phyloP scores from a whole-genome alignment of 768 basidiomycete genomes.

The Clitopilus hobsonii region DNA sequence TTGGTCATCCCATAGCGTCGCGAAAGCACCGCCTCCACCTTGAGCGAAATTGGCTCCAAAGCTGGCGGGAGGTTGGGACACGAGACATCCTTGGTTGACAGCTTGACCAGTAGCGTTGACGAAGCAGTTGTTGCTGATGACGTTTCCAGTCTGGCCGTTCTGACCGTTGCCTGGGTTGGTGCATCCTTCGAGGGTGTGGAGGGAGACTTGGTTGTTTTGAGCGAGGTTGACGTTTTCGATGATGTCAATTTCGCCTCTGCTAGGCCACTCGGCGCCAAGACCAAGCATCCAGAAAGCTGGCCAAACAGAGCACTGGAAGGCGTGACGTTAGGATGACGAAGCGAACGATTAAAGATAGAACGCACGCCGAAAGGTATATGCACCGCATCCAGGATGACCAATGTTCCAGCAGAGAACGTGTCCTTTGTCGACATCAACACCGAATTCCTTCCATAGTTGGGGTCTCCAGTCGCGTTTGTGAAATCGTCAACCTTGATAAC shows the following conservation, averaged over 20 bases:
- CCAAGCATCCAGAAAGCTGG: background rate
- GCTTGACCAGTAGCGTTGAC: background rate
- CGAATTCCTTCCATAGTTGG: background rate
- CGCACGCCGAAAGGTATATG: background rate
- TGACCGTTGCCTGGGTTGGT: background rate
- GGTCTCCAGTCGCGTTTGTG: background rate
- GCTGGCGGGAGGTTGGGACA: background rate
- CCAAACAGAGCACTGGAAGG: background rate
- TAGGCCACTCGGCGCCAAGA: background rate
- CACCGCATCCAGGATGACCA: background rate
- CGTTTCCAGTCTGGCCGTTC: background rate
- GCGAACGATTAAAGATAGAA: background rate
- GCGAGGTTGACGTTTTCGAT: background rate
- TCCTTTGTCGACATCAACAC: background rate
- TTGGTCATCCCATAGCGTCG: background rate
- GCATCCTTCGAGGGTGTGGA: background rate
- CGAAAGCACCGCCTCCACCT: background rate
- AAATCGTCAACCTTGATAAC: background rate
- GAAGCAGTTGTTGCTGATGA: background rate
- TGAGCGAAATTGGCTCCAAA: background rate
- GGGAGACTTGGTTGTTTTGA: background rate
- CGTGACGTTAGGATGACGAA: background rate
- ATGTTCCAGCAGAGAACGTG: background rate
- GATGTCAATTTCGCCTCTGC: background rate
- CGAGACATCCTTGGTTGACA: background rate